Evolutionary conservation across 768 basidiomycete species (phyloP).

Genomic region (Chlorophyllum brunneum): DNA sequence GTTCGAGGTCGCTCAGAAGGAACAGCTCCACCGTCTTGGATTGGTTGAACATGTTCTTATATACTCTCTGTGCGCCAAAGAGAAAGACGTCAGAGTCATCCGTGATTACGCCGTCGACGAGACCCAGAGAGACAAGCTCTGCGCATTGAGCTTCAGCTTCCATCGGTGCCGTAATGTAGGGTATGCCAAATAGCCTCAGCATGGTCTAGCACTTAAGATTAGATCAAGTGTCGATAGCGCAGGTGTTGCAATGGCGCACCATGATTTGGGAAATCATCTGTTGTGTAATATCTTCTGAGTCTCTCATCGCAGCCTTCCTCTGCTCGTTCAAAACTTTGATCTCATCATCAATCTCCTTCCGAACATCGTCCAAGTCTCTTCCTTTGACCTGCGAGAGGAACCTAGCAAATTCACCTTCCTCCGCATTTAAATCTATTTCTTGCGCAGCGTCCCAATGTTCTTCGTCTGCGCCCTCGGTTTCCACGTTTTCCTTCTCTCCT

Average conservation of each 20-base stretch:
- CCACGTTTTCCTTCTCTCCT: background rate
- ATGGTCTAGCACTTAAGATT: constrained; percentile 53
- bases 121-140: constrained; percentile 73
- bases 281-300: constrained; percentile 92
- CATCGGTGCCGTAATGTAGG: constrained; percentile 98
- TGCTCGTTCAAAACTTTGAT: constrained; percentile 78
- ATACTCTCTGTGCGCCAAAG: constrained; percentile 92
- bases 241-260: constrained; percentile 30
- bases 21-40: constrained; percentile 98
- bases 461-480: constrained; percentile 16
- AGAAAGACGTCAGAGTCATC: constrained; percentile 99
- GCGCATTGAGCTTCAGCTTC: constrained; percentile 99
- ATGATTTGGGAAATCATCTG: constrained; percentile 90
- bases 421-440: constrained; percentile 75
- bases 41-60: constrained; percentile 99
- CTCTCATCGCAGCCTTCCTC: constrained; percentile 84
- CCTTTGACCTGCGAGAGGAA: constrained; percentile 92
- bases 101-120: constrained; percentile 97
- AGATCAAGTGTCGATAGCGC: background rate
- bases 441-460: constrained; percentile 77
- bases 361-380: constrained; percentile 73
- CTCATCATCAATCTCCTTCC: constrained; percentile 89
- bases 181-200: constrained; percentile 92
- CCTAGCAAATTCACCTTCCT: constrained; percentile 87
- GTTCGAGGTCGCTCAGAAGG: constrained; percentile 72